Base-by-base conservation (phyloP, 177 flowering plant species). In the Vitis hybrid region DNA sequence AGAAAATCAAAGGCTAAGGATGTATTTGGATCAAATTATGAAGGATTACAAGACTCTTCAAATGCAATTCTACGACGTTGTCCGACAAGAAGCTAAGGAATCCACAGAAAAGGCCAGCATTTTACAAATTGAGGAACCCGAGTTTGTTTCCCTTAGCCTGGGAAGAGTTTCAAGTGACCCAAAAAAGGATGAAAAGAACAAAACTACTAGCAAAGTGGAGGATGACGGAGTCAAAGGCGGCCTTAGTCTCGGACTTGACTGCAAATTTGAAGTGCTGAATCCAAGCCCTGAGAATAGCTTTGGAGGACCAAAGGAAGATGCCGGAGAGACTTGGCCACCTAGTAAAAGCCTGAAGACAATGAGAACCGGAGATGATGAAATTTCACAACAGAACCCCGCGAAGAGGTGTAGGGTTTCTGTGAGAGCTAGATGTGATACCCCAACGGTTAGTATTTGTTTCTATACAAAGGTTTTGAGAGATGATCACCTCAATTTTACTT, bases 381-480 rank as follows among this genome's bases (percentile, higher is more conserved):
- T 65, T 73, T 73, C 85, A 20, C 92, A 86, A 46, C 93, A 84
- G 30, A 79, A 76, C 63, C 81, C 81, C 20, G 76, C 76, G 61
- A 95, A 95, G 81, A 89, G 81, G 77, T 90, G 92, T 74, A 90
- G 99, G 85, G 99, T 95, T 84, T 93, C 90, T 56, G 98, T 95
- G 1, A 80, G 99, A 66, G 93, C 92, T 24, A 82, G 97, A 84
- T 95, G 99, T 62, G 99, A 93, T 54, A 77, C 98, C 20, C 95
- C 98, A 52, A 93, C 98, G 79, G 98, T 95, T 41, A 82, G 96
- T 82, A 41, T 41, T 41, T 0, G 48, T 41, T 41, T 41, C 48
- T 41, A 9, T 1, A 41, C 48, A 6, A 41, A 41, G 48, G 48
- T 41, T 41, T 6, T 9, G 48, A 41, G 48, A 41, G 48, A 41